These are phyloP conservation scores for Pythium rhizo-oryzae DNA, from an alignment of 352 stramenopile species.

Conservation along the genomic window DNA sequence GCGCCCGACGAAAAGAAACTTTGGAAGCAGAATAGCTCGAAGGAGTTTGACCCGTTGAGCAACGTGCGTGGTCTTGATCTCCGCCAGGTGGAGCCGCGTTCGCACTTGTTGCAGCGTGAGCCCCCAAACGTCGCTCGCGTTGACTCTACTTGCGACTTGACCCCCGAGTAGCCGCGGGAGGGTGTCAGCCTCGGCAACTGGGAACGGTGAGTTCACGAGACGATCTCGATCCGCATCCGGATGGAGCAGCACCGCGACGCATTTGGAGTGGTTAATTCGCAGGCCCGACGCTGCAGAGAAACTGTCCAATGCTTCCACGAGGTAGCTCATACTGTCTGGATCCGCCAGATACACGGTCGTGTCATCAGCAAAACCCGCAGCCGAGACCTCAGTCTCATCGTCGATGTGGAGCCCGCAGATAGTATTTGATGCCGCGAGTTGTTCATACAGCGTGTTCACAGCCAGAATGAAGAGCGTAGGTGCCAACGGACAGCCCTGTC, in stretches of 20 bases:
- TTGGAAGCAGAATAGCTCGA: slow-evolving; percentile 13
- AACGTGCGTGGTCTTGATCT: slow-evolving; percentile 14
- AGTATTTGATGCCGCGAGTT: background rate
- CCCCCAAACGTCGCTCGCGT: background rate
- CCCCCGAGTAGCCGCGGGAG: background rate
- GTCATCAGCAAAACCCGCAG: slow-evolving; percentile 16
- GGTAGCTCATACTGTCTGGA: too few relatives aligned
- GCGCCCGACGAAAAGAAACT: slow-evolving; percentile 6
- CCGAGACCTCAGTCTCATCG: background rate
- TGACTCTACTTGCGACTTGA: background rate
- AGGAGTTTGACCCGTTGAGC: slow-evolving; percentile 7
- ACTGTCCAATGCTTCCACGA: background rate
- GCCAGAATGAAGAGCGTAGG: slow-evolving; percentile 21
- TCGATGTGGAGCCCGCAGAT: background rate
- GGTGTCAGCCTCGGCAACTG: background rate
- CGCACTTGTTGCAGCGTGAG: background rate
- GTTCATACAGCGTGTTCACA: slow-evolving; percentile 10
- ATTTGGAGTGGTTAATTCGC: slow-evolving; percentile 5
- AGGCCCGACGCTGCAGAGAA: slow-evolving; percentile 14
- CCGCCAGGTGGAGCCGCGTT: background rate
- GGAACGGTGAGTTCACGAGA: background rate
- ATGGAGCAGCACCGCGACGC: too few relatives aligned
- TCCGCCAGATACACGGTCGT: background rate
- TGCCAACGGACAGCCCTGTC: slow-evolving; percentile 25
- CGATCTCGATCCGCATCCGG: too few relatives aligned